Conservation (phyloP, 495 filamentous ascomycete genomes). For the Neurospora intermedia region DNA sequence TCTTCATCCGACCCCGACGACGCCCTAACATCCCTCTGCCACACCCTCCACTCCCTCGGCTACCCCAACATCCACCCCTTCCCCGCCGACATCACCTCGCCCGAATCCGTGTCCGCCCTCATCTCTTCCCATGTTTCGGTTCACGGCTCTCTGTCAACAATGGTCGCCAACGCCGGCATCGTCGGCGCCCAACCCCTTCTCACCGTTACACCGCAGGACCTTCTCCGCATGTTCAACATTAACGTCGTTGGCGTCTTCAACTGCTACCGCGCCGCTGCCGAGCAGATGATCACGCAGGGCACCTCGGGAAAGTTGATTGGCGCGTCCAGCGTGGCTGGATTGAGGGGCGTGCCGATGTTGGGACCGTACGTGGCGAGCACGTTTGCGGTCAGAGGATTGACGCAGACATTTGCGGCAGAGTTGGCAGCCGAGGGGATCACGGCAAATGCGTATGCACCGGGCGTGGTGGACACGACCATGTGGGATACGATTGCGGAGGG, state of each 20-base stretch:
- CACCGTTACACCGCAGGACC: conserved; percentile 35
- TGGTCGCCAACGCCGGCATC: conserved; percentile 55
- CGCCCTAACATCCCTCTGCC: neutral
- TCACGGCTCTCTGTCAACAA: conserved; percentile 46
- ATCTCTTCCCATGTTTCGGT: conserved; percentile 32
- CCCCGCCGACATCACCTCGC: conserved; percentile 45
- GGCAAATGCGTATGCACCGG: conserved; percentile 51
- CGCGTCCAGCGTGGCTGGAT: conserved; percentile 44
- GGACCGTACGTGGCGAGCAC: conserved; percentile 49
- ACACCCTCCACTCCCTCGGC: conserved; percentile 28
- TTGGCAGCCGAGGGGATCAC: conserved; percentile 48
- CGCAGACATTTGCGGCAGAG: conserved; percentile 48
- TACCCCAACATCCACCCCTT: conserved; percentile 28
- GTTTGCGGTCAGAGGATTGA: conserved; percentile 50
- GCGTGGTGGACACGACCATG: conserved; percentile 51
- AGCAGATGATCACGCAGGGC: conserved; percentile 42
- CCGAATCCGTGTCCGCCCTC: conserved; percentile 37
- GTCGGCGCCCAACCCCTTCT: conserved; percentile 42
- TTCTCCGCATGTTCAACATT: conserved; percentile 39
- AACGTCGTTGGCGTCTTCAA: conserved; percentile 50
- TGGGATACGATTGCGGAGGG: conserved; percentile 49
- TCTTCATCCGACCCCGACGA: neutral
- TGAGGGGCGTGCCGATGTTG: conserved; percentile 41
- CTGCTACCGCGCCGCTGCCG: conserved; percentile 43
- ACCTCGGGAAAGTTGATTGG: conserved; percentile 43